Percentiles rank a stretch among this genome's conserved stretches.
Conservation (phyloP, 345 rosid species). For the Anacardium occidentale region DNA sequence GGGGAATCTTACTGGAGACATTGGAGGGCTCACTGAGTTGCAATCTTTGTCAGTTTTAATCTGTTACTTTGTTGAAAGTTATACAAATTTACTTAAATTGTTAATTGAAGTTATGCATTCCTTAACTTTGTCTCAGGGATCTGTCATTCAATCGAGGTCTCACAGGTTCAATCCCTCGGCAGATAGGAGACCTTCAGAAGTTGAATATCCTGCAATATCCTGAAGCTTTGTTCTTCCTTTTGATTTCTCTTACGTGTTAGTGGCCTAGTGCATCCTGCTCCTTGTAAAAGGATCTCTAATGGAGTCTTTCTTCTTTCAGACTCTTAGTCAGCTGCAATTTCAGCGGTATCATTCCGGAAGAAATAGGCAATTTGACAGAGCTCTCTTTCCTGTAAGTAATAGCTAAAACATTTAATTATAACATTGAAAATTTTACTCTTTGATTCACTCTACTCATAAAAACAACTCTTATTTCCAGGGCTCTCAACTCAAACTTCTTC, state of each 20-base stretch:
- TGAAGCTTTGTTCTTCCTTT: not conserved
- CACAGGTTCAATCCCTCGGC: slow-evolving; percentile 67
- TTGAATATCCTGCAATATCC: slow-evolving; percentile 71
- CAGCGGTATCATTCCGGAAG: slow-evolving; percentile 75
- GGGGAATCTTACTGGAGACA: slow-evolving; percentile 86
- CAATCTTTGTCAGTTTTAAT: slow-evolving; percentile 68
- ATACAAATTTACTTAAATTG: not conserved
- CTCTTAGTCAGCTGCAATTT: slow-evolving; percentile 87
- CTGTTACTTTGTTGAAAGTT: not conserved
- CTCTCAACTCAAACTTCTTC: slow-evolving; percentile 83
- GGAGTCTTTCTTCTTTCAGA: slow-evolving; percentile 36
- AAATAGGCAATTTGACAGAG: slow-evolving; percentile 71
- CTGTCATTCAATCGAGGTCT: slow-evolving; percentile 76
- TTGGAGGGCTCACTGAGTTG: slow-evolving; percentile 79
- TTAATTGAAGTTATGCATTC: not conserved
- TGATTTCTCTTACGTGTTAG: no score
- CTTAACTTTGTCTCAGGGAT: slow-evolving; percentile 54
- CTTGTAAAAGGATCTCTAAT: not conserved
- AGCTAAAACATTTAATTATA: not conserved
- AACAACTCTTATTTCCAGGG: slow-evolving; percentile 46
- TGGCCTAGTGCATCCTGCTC: no score
- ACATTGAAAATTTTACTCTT: not conserved
- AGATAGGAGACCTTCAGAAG: slow-evolving; percentile 70
- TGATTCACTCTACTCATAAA: slow-evolving; percentile 14
- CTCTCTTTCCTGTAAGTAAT: slow-evolving; percentile 81